Evolutionary conservation across 2,329 filamentous ascomycete genomes (phyloP).

Genomic region (Trichophyton simii): DNA sequence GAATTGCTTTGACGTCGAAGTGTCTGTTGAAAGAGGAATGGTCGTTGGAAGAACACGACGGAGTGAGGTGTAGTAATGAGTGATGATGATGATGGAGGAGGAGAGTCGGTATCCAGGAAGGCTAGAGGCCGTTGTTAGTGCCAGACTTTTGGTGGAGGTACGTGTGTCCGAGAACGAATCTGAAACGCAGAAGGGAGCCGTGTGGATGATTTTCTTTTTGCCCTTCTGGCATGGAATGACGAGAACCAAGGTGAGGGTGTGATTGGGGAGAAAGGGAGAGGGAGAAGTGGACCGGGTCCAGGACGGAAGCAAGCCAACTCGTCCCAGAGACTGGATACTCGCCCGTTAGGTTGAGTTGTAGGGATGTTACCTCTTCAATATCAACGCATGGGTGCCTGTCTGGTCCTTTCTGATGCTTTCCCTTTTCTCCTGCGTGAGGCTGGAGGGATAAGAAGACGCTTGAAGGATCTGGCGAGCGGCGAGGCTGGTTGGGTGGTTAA

Average conservation of each 20-base stretch:
- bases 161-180: neutral
- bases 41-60: neutral
- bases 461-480: neutral
- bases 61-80: neutral
- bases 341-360: neutral
- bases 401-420: no score
- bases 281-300: neutral
- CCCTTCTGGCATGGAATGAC: neutral
- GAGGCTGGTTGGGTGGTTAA: neutral
- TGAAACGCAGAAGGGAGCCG: neutral
- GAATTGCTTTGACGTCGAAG: neutral
- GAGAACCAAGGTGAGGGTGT: no score
- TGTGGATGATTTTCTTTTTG: neutral
- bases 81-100: neutral
- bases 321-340: neutral
- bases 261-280: neutral
- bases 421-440: neutral
- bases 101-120: neutral
- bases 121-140: slow-evolving; percentile 1
- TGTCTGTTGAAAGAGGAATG: neutral
- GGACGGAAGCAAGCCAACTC: slow-evolving; percentile 4
- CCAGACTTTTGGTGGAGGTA: neutral
- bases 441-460: neutral
- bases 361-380: neutral
- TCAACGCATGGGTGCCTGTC: neutral